These are phyloP conservation scores for Phytophthora macrochlamydospora DNA, from an alignment of 352 stramenopile genomes.

Conservation along the genomic window DNA sequence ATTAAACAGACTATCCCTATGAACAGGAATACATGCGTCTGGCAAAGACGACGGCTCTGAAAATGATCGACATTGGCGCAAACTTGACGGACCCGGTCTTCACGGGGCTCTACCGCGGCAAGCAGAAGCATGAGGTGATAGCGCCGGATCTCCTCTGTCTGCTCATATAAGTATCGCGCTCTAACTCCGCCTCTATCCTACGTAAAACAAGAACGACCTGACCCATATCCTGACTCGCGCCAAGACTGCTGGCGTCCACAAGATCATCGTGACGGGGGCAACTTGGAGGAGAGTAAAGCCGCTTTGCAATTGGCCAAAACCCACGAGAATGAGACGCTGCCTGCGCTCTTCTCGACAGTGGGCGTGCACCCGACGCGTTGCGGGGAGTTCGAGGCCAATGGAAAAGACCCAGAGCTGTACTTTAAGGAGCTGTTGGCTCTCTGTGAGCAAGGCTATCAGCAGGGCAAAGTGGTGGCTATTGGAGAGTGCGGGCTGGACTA, in stretches of 20 bases:
- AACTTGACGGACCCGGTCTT: slow-evolving; percentile 95
- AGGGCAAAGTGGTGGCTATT: slow-evolving; percentile 90
- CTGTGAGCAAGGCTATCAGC: slow-evolving; percentile 56
- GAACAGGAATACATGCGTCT: neutral
- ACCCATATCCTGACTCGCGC: slow-evolving; percentile 87
- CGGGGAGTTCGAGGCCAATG: slow-evolving; percentile 80
- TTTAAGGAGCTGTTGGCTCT: slow-evolving; percentile 63
- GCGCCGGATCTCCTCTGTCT: neutral
- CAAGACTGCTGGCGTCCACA: slow-evolving; percentile 80
- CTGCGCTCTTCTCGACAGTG: slow-evolving; percentile 64
- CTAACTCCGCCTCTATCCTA: slow-evolving; percentile 8
- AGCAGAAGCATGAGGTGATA: slow-evolving; percentile 84
- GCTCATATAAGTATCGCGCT: neutral
- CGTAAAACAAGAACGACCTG: slow-evolving; percentile 73
- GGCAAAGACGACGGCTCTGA: slow-evolving; percentile 19
- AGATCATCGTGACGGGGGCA: slow-evolving; percentile 92
- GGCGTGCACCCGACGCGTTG: slow-evolving; percentile 94
- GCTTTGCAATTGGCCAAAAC: slow-evolving; percentile 41
- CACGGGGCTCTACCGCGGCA: slow-evolving; percentile 88
- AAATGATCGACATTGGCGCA: slow-evolving; percentile 93
- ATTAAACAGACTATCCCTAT: neutral
- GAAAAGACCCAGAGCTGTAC: slow-evolving; percentile 62
- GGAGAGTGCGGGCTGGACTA: slow-evolving; percentile 98
- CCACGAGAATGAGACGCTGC: slow-evolving; percentile 19
- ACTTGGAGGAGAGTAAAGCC: slow-evolving; percentile 44